phyloP scores from a whole-genome alignment of 73 alveolate genomes.

The Paramecium primaurelia region DNA sequence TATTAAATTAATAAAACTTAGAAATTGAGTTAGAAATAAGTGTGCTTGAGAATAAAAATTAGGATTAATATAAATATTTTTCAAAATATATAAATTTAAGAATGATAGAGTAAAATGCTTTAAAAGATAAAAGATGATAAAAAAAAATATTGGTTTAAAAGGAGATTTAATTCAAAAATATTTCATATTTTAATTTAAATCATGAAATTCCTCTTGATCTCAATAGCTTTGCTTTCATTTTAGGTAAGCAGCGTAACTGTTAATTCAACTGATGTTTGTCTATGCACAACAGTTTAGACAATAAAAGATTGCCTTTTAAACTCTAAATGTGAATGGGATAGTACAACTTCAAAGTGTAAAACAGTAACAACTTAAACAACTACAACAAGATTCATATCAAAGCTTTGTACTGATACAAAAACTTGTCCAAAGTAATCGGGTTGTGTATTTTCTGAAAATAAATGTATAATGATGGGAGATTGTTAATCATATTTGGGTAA shows the following conservation, averaged over 20 bases:
- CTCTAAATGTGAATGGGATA: not conserved
- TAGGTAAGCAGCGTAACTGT: not conserved
- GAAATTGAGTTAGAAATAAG: too few relatives aligned
- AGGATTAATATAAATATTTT: too few relatives aligned
- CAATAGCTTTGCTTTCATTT: not conserved
- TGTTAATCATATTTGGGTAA: not conserved
- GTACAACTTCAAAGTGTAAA: not conserved
- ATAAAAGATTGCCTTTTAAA: not conserved
- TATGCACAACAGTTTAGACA: not conserved
- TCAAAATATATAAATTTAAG: not conserved
- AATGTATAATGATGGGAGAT: not conserved
- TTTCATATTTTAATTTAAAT: not conserved
- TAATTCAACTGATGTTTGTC: not conserved
- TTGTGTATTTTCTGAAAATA: not conserved
- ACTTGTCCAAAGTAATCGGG: not conserved
- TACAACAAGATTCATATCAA: not conserved
- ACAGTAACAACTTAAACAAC: not conserved
- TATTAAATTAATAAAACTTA: not conserved
- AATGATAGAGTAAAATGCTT: not conserved
- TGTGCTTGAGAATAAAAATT: not conserved
- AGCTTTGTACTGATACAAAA: not conserved
- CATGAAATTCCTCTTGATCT: not conserved
- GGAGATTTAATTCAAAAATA: not conserved
- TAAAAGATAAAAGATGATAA: not conserved
- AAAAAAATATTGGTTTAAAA: not conserved